A percentile compares a stretch with the other conserved stretches of the same genome.
Evolutionary conservation across 2,329 filamentous ascomycete genomes (phyloP).

Genomic region (Fusarium chlamydosporum): DNA sequence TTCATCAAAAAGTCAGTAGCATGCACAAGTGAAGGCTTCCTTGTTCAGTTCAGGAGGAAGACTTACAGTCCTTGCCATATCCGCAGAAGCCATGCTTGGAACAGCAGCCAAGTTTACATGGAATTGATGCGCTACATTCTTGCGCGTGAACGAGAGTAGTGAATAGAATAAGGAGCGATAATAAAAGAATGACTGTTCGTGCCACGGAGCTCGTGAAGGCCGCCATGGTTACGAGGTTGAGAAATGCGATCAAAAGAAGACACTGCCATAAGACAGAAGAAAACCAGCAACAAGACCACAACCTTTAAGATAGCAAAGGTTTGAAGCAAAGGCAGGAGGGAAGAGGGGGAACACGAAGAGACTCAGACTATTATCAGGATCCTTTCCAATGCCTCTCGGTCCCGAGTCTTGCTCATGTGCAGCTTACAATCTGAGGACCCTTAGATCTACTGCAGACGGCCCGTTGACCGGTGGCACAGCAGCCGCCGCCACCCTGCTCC

Average conservation of each 20-base stretch:
- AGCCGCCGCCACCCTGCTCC: too few species aligned
- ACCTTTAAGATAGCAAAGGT: neutral
- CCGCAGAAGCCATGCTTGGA: slow-evolving; percentile 48
- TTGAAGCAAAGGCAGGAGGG: neutral
- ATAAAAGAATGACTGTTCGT: slow-evolving; percentile 13
- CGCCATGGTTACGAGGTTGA: slow-evolving; percentile 14
- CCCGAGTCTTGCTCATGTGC: neutral
- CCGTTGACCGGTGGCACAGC: neutral
- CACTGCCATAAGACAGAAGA: neutral
- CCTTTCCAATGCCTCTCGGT: neutral
- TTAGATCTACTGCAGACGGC: neutral
- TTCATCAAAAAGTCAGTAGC: neutral
- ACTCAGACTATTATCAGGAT: slow-evolving; percentile 5
- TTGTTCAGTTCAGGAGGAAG: neutral
- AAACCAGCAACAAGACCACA: neutral
- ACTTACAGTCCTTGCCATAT: slow-evolving; percentile 45
- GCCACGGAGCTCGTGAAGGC: slow-evolving; percentile 5
- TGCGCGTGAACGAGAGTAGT: slow-evolving; percentile 6
- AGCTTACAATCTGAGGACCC: neutral
- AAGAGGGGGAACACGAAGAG: neutral
- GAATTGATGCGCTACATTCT: slow-evolving; percentile 28
- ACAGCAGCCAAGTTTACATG: slow-evolving; percentile 54
- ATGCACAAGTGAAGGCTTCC: neutral
- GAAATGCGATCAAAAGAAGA: neutral
- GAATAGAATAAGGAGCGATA: slow-evolving; percentile 15